Base-by-base conservation (phyloP, 768 basidiomycete species). In the Phlegmacium glaucopus region DNA sequence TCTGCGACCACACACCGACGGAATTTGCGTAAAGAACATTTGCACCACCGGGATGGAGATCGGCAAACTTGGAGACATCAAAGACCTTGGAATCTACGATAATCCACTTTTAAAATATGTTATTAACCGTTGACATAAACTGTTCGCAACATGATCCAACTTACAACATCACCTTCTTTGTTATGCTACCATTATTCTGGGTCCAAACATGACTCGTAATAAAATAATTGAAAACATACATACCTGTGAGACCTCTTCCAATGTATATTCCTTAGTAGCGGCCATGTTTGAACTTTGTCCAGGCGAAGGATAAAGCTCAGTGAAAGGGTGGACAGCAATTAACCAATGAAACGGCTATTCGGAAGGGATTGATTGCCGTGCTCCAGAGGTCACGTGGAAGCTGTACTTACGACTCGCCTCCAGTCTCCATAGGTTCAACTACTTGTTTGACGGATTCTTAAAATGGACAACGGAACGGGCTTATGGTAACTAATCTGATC, bases 31-130 rank as follows among this genome's bases (percentile, higher is more conserved):
- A 77, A 25, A 91, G 70, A 5, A 95, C 91, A 28, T 80, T 84
- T 22, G 79, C 62, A 9, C 94, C 93, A 44, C 94, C 80, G 1
- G 92, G 94, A 60, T 98, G 94, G 42, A 96, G 67, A 50, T 82
- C 72, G 17, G 82, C 84, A 57, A 98, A 96, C 50, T 78, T 82
- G 32, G 86, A 80, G 26, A 98, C 63, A 60, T 92, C 81, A 48
- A 87, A 93, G 25, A 93, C 88, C 57, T 85, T 87, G 7, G 85
- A 71, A 62, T 93, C 90, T 42, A 93, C 75, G 29, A 87, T 70
- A 37, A 93, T 75, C 90, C 92, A 94, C 83, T 92, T 55, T 2
- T 40, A 30, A 37, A 32, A 25, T n/a, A n/a, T n/a, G n/a, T n/a
- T n/a, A n/a, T n/a, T n/a, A 16, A 16, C 41, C 16, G 11, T 16